These are phyloP conservation scores for Penicillium frequentans DNA, from an alignment of 2,329 filamentous ascomycete genomes.

Conservation along the genomic window DNA sequence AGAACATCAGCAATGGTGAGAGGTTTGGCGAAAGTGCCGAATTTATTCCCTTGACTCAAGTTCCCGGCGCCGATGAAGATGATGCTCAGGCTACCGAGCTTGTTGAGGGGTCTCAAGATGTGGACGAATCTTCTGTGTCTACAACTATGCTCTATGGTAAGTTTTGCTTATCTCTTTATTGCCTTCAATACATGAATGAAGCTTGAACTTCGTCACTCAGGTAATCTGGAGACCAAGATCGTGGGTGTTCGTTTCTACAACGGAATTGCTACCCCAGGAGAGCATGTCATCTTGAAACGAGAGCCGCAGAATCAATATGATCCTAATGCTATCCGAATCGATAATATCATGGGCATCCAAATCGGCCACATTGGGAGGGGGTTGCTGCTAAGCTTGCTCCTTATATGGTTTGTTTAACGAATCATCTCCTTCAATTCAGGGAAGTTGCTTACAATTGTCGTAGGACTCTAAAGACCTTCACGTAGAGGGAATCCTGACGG, in stretches of 20 bases:
- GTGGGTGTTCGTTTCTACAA: conserved; percentile 64
- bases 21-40: conserved; percentile 29
- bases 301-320: conserved; percentile 72
- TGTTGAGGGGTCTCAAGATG: conserved; percentile 33
- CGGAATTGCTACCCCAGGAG: conserved; percentile 62
- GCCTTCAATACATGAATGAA: neutral
- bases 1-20: conserved; percentile 19
- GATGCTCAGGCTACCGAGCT: conserved; percentile 36
- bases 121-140: conserved; percentile 36
- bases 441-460: conserved; percentile 6
- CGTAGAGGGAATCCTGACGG: conserved; percentile 69
- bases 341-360: conserved; percentile 72
- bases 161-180: neutral
- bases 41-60: conserved; percentile 34
- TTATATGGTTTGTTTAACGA: conserved; percentile 59
- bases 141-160: conserved; percentile 41
- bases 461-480: conserved; percentile 59
- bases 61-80: conserved; percentile 34
- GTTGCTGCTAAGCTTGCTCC: conserved; percentile 70
- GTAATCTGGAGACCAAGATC: conserved; percentile 53
- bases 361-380: conserved; percentile 74
- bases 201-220: conserved; percentile 19
- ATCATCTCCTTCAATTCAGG: neutral
- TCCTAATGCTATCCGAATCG: conserved; percentile 72
- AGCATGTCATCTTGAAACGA: conserved; percentile 62